Evolutionary conservation across 257 asterid species (phyloP), one percentile per base, ranked within the genome.

Genomic region (Nicotiana tabacum): DNA sequence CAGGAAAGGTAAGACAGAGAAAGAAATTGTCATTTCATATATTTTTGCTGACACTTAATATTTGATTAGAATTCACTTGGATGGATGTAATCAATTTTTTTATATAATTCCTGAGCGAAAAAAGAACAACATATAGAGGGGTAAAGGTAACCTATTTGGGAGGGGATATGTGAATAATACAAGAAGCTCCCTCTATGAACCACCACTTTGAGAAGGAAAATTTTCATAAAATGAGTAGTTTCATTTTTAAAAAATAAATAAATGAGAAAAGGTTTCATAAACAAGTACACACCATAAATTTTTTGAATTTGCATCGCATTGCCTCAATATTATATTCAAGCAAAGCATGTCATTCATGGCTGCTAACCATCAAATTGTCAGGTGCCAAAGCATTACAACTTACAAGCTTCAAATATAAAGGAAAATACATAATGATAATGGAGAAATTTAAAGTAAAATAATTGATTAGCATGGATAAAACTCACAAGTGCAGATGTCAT

Each of bases 1-100:
- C 80, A 85, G 84, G 83, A 51, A 74, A 76, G 64, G 46, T 24
- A 43, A 74, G 61, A 74, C 13, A 15, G 27, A 48, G 80, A 76
- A 51, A 76, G 27, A 76, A 24, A 27, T 51, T 4, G 37, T 76
- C 64, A 76, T 76, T 51, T 76, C 46, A 76, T 46, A 24, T 48
- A 33, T 32, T 7, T 16, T 32, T 67, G 2, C 17, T 13, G 64
- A 15, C 43, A 29, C 37, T 51, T 24, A 27, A 51, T 51, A 76
- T 76, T 76, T 51, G 80, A 27, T 76, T 76, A 27, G 0, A 43
- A 21, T 72, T 72, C 61, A 53, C 15, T 46, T 24, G 61, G 48
- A 46, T 46, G 48, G 57, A 74, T 51, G 80, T 29, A 27, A 15
- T 29, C 64, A 27, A 51, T 13, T 7, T 51, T 51, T 7, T 13